phyloP scores from a whole-genome alignment of 2,329 filamentous ascomycete species.

The Ramularia endophylla region DNA sequence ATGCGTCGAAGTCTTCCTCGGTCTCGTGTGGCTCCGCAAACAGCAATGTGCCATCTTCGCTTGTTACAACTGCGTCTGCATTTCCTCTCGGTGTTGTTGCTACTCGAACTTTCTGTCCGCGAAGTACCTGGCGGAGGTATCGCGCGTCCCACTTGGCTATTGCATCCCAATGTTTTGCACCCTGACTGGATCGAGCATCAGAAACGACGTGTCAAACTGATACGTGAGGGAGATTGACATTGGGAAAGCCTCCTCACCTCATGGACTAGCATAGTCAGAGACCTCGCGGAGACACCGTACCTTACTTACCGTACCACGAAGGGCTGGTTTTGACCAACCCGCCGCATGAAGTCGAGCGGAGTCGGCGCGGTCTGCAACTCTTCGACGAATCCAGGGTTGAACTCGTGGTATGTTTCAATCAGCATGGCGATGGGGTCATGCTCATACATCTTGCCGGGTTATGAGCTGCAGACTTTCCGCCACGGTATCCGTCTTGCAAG shows the following conservation, averaged over 20 bases:
- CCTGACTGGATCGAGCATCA: constrained; percentile 31
- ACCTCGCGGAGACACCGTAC: too few species aligned
- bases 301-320: constrained; percentile 56
- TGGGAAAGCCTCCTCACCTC: too few species aligned
- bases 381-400: constrained; percentile 58
- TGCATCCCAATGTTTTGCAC: constrained; percentile 59
- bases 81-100: constrained; percentile 68
- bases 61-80: constrained; percentile 57
- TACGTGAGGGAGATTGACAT: too few species aligned
- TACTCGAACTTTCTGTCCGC: constrained; percentile 59
- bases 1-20: constrained; percentile 54
- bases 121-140: constrained; percentile 54
- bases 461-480: too few species aligned
- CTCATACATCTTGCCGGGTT: too few species aligned
- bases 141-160: constrained; percentile 55
- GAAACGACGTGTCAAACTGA: too few species aligned
- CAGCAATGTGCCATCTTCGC: constrained; percentile 44
- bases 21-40: constrained; percentile 71
- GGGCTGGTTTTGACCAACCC: constrained; percentile 66
- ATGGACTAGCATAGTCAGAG: too few species aligned
- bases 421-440: constrained; percentile 32
- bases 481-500: too few species aligned
- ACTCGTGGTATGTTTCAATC: constrained; percentile 65
- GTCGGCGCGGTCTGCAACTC: constrained; percentile 60
- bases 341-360: constrained; percentile 73